phyloP scores from a whole-genome alignment of 139 green algal genomes.

The Klebsormidium nitens region DNA sequence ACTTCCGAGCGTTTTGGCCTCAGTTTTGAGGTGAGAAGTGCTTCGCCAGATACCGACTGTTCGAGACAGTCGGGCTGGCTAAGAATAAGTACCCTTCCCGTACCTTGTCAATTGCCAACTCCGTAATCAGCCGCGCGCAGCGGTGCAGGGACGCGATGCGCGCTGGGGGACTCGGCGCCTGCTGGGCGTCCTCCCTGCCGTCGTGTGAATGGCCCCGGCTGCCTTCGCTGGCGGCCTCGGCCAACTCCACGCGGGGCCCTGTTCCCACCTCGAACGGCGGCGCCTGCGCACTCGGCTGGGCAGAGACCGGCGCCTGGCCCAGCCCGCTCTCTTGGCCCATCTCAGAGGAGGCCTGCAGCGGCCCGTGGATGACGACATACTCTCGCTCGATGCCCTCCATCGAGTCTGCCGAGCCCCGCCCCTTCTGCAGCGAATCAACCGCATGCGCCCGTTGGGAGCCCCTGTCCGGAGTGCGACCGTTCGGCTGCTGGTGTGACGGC shows the following conservation, averaged over 20 bases:
- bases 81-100: no score
- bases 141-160: slow-evolving; percentile 27
- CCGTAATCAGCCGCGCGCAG: slow-evolving; percentile 18
- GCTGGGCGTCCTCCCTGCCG: slow-evolving; percentile 10
- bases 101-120: slow-evolving; percentile 31
- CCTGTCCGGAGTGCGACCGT: no score
- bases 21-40: no score
- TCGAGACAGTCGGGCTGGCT: no score
- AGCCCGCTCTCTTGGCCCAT: not conserved
- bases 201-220: not conserved
- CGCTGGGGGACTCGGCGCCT: not conserved
- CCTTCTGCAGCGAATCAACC: slow-evolving; percentile 2
- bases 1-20: no score
- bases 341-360: not conserved
- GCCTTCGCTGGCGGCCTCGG: not conserved
- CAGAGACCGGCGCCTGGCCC: not conserved
- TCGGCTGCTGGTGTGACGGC: no score
- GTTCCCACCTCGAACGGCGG: not conserved
- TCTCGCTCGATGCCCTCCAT: slow-evolving; percentile 32
- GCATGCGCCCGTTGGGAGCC: slow-evolving; percentile 14
- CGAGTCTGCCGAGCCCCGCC: slow-evolving; percentile 8
- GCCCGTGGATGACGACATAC: slow-evolving; percentile 20
- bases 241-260: not conserved
- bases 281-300: not conserved
- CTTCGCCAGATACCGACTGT: no score